Evolutionary conservation across 768 basidiomycete species (phyloP), one percentile per base, ranked within the genome.

Genomic region (Artomyces pyxidatus): DNA sequence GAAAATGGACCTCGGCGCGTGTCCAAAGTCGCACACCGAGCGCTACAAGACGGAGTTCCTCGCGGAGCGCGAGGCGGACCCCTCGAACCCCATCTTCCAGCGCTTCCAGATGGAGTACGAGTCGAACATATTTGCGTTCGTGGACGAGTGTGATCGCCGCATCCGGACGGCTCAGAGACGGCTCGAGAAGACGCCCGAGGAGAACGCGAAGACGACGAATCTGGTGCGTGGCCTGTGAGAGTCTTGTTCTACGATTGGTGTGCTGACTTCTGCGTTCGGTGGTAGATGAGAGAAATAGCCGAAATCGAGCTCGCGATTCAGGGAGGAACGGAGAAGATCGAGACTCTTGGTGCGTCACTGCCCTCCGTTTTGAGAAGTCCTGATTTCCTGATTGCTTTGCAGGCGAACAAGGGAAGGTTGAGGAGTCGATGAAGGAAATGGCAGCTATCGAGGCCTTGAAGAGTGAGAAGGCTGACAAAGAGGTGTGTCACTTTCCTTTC

Each of bases 1-100:
- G 95, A 97, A 96, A 95, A 99, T 98, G 95, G 96, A 99, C 68
- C 74, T 99, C 17, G 96, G 96, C 22, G 88, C 92, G 41, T 99
- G 96, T 65, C 91, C 96, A 4, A 94, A 95, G 64, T 88, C 92
- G 23, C 96, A 99, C 65, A 92, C 89, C 6, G 93, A 95, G 59
- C 82, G 91, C 45, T 75, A 97, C 57, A 93, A 94, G 68, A 86
- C 84, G 12, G 91, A 96, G 58, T 99, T 85, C 68, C 65, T 86
- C 49, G 81, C 83, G 17, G 88, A 86, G 32, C 81, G 79, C 48
- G 86, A 88, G 59, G 77, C 78, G 21, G 80, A 75, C 60, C 83
- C 92, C 0, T 78, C 65, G 56, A 83, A 92, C 63, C 85, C 88
- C n/a, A 72, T 89, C 55, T 88, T 94, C 59, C 71, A 75, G 54